Base-by-base conservation (phyloP, 805 yeast genomes). In the Yamadazyma kitorensis region DNA sequence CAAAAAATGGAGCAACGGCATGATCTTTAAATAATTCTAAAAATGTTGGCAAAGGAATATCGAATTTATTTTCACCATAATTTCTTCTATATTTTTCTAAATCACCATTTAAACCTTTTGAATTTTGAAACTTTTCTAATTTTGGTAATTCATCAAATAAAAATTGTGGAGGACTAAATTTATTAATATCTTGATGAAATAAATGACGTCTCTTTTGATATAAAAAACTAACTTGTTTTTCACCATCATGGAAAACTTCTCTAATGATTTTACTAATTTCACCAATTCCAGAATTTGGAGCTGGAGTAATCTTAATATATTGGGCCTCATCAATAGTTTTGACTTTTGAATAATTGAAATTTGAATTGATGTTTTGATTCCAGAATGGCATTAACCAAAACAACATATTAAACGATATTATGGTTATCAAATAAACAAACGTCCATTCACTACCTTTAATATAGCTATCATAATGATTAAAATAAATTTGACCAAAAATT, bases 1-100 rank as follows among this genome's bases (percentile, higher is more conserved):
- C 96, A 51, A 93, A 93, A 59, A 93, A 86, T 9, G 98, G 98
- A 10, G 98, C 98, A 24, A 93, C 89, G 8, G 98, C 98, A 57
- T 93, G 98, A 62, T 93, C 98, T 54, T 86, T 82, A 70, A 93
- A 93, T 51, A 93, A 70, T 59, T 91, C 98, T 37, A 74, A 44
- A 50, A 93, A 91, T 0, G 96, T 77, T 32, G 98, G 98, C 36
- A 93, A 75, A 19, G 98, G 98, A 46, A 93, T 91, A 54, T 93
- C 98, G 55, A 93, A 93, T 46, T 74, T 74, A 66, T 93, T 93
- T 45, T 71, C 70, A 34, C 98, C 98, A 55, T 82, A 93, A 39
- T 76, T 64, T 52, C 88, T 76, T 27, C 49, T 47, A 24, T 66
- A 48, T 19, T 60, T 64, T 10, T 59, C 68, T 46, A 79, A 57